Evolutionary conservation across 768 basidiomycete species (phyloP).

Genomic region (Psilocybe tampanensis): DNA sequence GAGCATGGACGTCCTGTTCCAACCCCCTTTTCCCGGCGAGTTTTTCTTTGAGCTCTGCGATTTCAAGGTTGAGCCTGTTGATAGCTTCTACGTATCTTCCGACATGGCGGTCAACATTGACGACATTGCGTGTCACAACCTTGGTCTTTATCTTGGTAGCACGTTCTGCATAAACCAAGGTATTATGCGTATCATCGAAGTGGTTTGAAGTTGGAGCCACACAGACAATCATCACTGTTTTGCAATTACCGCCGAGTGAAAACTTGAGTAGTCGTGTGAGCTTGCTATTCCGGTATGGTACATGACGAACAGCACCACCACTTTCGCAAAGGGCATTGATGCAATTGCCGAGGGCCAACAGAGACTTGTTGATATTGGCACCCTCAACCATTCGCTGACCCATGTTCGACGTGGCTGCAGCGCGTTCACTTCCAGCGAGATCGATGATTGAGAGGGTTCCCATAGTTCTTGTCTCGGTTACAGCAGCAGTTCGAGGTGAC

Average conservation of each 20-base stretch:
- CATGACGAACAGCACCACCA: conserved; percentile 82
- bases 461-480: conserved; percentile 81
- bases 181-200: conserved; percentile 99
- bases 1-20: conserved; percentile 64
- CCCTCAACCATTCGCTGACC: conserved; percentile 98
- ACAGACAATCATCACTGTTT: conserved; percentile 99
- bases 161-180: conserved; percentile 94
- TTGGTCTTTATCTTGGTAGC: conserved; percentile 99
- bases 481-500: conserved; percentile 80
- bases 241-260: conserved; percentile 97
- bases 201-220: conserved; percentile 93
- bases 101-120: conserved; percentile 94
- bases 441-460: conserved; percentile 98
- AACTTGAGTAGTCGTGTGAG: conserved; percentile 97
- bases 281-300: conserved; percentile 98
- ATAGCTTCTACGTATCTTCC: conserved; percentile 96
- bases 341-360: conserved; percentile 96
- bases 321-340: conserved; percentile 98
- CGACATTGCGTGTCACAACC: conserved; percentile 92
- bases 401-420: conserved; percentile 95
- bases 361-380: conserved; percentile 98
- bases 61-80: conserved; percentile 81
- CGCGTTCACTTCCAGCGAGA: conserved; percentile 95
- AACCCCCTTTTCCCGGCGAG: conserved; percentile 68
- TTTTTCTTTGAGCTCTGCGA: conserved; percentile 85